Evolutionary conservation across 2,329 filamentous ascomycete genomes (phyloP), one percentile per base, ranked within the genome.

Genomic region (Cladosporium velox): DNA sequence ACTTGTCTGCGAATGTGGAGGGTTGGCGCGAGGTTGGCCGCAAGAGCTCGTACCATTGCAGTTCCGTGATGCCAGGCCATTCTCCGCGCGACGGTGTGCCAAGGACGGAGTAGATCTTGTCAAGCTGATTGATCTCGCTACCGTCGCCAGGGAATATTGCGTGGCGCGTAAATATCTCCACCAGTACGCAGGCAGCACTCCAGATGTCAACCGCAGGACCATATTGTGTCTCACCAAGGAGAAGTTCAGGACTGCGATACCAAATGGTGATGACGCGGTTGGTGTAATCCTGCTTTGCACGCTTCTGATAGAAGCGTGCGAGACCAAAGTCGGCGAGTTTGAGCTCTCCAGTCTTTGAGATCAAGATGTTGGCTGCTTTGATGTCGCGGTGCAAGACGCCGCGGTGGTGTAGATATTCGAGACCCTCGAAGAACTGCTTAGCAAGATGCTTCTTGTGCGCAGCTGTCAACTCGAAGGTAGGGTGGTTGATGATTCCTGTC

Each of bases 251-350:
- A 0, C 92, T 91, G 4, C 93, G 88, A 77, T 97, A 97, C 96
- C 96, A 99, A 70, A 99, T 97, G 2, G 95, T 99, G 76, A 99
- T 97, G 72, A 99, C 96, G 41, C 95, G 91, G 76, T 99, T 99
- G 1, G 95, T 99, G 78, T 99, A 99, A 77, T 99, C 94, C 57
- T 96, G 86, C 77, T 95, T 91, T 67, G 90, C 89, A 59, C 90
- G 89, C 77, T 99, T 99, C 38, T 93, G 91, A 75, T 97, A 99
- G 79, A 99, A 99, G 44, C 96, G 90, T 14, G 95, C 95, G 15
- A 99, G 86, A 24, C 95, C 95, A 77, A 99, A 99, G 77, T 99
- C 94, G 49, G 94, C 94, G 71, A 98, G 84, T 83, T 98, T 98
- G 77, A 98, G 94, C 75, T 92, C 93, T 74, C 94, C 94, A 4